Conservation (phyloP, 495 filamentous ascomycete species). For the Aspergillus avenaceus region DNA sequence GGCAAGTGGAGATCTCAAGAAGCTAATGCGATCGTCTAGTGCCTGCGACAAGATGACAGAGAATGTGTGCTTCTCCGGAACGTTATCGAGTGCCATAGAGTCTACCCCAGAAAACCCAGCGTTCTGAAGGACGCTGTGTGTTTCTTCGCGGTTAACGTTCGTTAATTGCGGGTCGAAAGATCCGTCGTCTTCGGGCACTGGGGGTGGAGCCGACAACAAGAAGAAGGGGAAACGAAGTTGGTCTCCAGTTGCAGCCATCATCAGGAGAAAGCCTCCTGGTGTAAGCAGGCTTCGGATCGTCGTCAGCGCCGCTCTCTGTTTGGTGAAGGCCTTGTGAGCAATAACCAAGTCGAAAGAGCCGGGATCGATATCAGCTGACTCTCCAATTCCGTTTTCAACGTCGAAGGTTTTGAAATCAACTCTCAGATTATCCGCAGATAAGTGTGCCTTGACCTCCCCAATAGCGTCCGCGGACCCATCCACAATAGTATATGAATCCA, state of each 20-base stretch:
- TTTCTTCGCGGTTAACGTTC: background rate
- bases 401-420: background rate
- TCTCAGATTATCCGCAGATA: background rate
- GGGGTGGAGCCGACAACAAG: constrained; percentile 7
- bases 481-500: background rate
- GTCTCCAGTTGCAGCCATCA: background rate
- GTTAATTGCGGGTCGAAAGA: background rate
- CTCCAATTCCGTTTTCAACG: background rate
- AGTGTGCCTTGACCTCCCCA: background rate
- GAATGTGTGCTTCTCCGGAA: background rate
- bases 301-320: background rate
- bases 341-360: background rate
- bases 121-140: background rate
- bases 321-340: background rate
- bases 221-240: background rate
- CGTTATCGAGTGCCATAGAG: background rate
- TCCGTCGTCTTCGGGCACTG: background rate
- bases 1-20: constrained; percentile 14
- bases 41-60: constrained; percentile 26
- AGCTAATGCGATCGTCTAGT: constrained; percentile 22
- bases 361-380: background rate
- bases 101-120: background rate
- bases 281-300: background rate
- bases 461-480: background rate
- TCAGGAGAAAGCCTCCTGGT: background rate